Conservation (phyloP, 805 yeast genomes). For the Starmera pachycereana region DNA sequence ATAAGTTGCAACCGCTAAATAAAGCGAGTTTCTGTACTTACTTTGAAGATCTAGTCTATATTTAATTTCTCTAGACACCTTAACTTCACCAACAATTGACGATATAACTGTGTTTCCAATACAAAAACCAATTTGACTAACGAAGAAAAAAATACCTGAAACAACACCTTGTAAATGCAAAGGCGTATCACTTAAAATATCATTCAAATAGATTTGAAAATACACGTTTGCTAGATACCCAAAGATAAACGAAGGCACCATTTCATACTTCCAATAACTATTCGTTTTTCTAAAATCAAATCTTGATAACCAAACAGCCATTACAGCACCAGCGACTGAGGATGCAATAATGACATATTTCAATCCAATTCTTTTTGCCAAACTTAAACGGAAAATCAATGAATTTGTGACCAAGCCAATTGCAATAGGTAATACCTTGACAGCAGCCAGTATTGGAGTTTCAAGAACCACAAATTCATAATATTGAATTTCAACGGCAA, state of each 20-base stretch:
- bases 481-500: slow-evolving; percentile 17
- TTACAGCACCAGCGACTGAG: slow-evolving; percentile 7
- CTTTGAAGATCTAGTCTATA: too few relatives aligned
- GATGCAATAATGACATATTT: slow-evolving; percentile 9
- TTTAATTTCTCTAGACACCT: background rate
- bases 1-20: too few relatives aligned
- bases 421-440: slow-evolving; percentile 25
- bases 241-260: slow-evolving; percentile 15
- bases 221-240: slow-evolving; percentile 22
- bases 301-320: slow-evolving; percentile 18
- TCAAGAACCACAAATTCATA: slow-evolving; percentile 18
- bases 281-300: slow-evolving; percentile 7
- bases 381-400: slow-evolving; percentile 13
- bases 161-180: slow-evolving; percentile 29
- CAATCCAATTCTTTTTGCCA: slow-evolving; percentile 15
- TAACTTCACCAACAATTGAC: slow-evolving; percentile 18
- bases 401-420: slow-evolving; percentile 22
- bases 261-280: slow-evolving; percentile 22
- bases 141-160: slow-evolving; percentile 25
- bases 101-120: slow-evolving; percentile 20
- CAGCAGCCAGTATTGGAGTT: slow-evolving; percentile 24
- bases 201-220: slow-evolving; percentile 24
- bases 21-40: too few relatives aligned
- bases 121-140: slow-evolving; percentile 24
- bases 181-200: slow-evolving; percentile 25